phyloP scores from a whole-genome alignment of 495 filamentous ascomycete genomes.

The Massariosphaeria phaeospora region DNA sequence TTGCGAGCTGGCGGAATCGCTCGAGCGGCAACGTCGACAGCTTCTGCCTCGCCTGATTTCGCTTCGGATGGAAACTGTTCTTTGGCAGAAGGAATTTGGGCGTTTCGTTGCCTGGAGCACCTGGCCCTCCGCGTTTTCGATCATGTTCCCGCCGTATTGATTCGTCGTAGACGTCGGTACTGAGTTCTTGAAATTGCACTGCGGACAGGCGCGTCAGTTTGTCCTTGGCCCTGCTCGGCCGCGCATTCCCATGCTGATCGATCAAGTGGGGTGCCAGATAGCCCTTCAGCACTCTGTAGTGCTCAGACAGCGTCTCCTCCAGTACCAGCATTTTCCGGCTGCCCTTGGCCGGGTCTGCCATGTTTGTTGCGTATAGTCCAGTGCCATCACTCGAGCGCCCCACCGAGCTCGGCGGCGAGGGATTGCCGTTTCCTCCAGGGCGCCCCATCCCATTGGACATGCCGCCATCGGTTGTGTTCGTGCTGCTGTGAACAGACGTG shows the following conservation, averaged over 20 bases:
- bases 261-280: slow-evolving; percentile 66
- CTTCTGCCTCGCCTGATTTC: slow-evolving; percentile 92
- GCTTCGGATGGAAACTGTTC: slow-evolving; percentile 86
- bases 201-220: slow-evolving; percentile 83
- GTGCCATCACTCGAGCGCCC: slow-evolving; percentile 75
- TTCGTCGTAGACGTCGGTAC: slow-evolving; percentile 96
- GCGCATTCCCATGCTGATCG: slow-evolving; percentile 67
- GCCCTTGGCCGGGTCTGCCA: slow-evolving; percentile 39
- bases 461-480: slow-evolving; percentile 29
- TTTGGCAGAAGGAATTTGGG: slow-evolving; percentile 69
- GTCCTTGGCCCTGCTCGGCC: slow-evolving; percentile 82
- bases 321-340: slow-evolving; percentile 48
- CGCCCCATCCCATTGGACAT: slow-evolving; percentile 29
- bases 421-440: slow-evolving; percentile 48
- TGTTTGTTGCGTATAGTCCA: slow-evolving; percentile 59
- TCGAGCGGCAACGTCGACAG: slow-evolving; percentile 78
- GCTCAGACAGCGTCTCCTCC: slow-evolving; percentile 69
- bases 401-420: slow-evolving; percentile 82
- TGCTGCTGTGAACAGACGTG: slow-evolving; percentile 31
- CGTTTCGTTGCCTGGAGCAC: slow-evolving; percentile 55
- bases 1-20: slow-evolving; percentile 84
- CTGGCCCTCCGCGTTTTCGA: slow-evolving; percentile 35
- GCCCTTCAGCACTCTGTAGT: slow-evolving; percentile 73
- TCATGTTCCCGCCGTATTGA: slow-evolving; percentile 76
- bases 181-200: slow-evolving; percentile 93